phyloP scores from a whole-genome alignment of 768 basidiomycete genomes.

The Suillus ampliporus region DNA sequence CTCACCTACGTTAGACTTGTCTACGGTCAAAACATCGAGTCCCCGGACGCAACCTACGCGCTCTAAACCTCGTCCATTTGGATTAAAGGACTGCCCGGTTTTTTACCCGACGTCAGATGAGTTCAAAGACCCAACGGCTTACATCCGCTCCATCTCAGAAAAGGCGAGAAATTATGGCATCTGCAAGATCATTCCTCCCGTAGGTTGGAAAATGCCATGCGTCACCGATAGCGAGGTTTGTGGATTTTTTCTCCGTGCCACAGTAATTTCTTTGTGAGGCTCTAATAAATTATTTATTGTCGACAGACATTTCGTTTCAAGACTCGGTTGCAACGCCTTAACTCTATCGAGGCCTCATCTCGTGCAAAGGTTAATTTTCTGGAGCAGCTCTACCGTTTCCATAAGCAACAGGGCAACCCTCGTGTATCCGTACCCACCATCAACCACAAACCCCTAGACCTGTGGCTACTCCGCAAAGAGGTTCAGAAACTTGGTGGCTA shows the following conservation, averaged over 20 bases:
- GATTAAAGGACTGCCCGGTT: conserved; percentile 85
- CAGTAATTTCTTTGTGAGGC: conserved; percentile 30
- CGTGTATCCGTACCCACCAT: conserved; percentile 93
- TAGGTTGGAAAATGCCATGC: conserved; percentile 95
- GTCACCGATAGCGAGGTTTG: conserved; percentile 91
- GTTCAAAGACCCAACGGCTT: conserved; percentile 93
- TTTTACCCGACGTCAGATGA: conserved; percentile 91
- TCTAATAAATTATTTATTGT: conserved; percentile 30
- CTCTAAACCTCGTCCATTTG: conserved; percentile 73
- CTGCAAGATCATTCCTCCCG: conserved; percentile 94
- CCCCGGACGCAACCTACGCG: conserved; percentile 49
- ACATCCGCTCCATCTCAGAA: conserved; percentile 82
- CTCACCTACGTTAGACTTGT: conserved; percentile 66
- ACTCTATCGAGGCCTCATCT: conserved; percentile 96
- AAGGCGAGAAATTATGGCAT: conserved; percentile 82
- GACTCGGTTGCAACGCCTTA: conserved; percentile 92
- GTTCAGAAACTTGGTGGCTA: conserved; percentile 90
- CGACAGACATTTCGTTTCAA: conserved; percentile 87
- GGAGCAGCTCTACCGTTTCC: conserved; percentile 95
- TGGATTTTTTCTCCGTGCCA: conserved; percentile 21
- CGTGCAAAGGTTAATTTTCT: conserved; percentile 96
- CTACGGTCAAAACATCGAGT: conserved; percentile 70
- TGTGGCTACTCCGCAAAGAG: conserved; percentile 93
- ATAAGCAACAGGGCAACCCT: conserved; percentile 92
- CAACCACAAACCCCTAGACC: conserved; percentile 89